phyloP scores from a whole-genome alignment of 352 stramenopile species.

The Peronospora farinosa region DNA sequence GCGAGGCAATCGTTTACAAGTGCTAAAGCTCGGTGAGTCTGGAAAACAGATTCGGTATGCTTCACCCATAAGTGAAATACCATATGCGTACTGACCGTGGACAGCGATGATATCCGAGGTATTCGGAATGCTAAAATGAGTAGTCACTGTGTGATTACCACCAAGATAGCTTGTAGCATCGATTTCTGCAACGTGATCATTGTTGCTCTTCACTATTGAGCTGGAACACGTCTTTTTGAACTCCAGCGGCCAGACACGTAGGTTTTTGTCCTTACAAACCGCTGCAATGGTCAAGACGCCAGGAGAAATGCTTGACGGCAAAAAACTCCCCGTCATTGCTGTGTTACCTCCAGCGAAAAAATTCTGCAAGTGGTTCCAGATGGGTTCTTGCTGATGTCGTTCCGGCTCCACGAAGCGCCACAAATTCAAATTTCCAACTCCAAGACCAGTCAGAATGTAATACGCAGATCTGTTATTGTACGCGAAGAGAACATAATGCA shows the following conservation, averaged over 20 bases:
- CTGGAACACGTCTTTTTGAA: conserved; percentile 10
- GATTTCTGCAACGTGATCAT: conserved; percentile 21
- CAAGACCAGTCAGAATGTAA: conserved; percentile 67
- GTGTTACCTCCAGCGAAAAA: conserved; percentile 55
- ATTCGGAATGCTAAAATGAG: conserved; percentile 51
- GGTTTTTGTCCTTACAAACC: conserved; percentile 48
- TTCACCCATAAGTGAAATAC: conserved; percentile 59
- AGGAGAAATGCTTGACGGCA: conserved; percentile 27
- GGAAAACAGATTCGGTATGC: conserved; percentile 55
- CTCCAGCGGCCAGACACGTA: conserved; percentile 65
- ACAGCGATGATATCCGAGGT: conserved; percentile 56
- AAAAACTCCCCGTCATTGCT: conserved; percentile 45
- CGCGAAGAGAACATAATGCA: background rate
- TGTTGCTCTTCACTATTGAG: conserved; percentile 10
- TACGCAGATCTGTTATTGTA: conserved; percentile 41
- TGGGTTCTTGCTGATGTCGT: conserved; percentile 23
- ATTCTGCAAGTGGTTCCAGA: conserved; percentile 52
- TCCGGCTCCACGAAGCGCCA: conserved; percentile 64
- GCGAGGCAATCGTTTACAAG: conserved; percentile 22
- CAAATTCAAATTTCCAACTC: conserved; percentile 60
- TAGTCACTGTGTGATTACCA: conserved; percentile 35
- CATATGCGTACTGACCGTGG: conserved; percentile 57
- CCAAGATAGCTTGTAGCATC: conserved; percentile 22
- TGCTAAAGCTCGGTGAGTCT: conserved; percentile 21
- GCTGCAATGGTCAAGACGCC: conserved; percentile 39